Conservation (phyloP, 1,284 basidiomycete species). For the Tylopilus microsporus region DNA sequence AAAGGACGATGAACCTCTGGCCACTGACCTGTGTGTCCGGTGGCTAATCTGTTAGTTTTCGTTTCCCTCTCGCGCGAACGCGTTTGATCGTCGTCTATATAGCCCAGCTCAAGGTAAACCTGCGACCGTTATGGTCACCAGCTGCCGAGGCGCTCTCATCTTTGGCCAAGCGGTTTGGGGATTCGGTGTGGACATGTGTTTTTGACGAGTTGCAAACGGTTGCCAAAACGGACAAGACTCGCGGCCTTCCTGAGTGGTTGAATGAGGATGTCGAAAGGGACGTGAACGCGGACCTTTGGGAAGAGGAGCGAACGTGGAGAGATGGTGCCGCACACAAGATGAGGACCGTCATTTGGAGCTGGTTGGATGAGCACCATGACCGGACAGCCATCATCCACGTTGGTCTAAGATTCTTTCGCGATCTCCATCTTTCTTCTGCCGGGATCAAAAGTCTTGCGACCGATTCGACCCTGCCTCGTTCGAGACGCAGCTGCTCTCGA, state of each 20-base stretch:
- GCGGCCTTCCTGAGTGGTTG: constrained; percentile 17
- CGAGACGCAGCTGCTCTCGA: constrained; percentile 72
- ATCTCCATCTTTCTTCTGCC: neutral
- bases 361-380: constrained; percentile 36
- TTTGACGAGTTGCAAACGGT: constrained; percentile 34
- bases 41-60: constrained; percentile 60
- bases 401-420: constrained; percentile 7
- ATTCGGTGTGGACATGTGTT: constrained; percentile 68
- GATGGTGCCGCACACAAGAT: constrained; percentile 67
- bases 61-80: neutral
- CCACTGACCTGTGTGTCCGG: constrained; percentile 50
- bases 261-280: constrained; percentile 19
- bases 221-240: constrained; percentile 21
- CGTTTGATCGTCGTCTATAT: neutral
- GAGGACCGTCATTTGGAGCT: constrained; percentile 41
- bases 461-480: constrained; percentile 60
- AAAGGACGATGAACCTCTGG: constrained; percentile 47
- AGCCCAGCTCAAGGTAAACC: constrained; percentile 88
- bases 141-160: constrained; percentile 60
- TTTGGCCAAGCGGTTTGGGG: constrained; percentile 56
- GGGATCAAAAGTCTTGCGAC: constrained; percentile 55
- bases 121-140: constrained; percentile 86
- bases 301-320: constrained; percentile 69
- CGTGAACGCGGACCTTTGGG: constrained; percentile 44
- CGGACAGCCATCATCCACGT: constrained; percentile 35